Evolutionary conservation across 805 yeast species (phyloP), one percentile per base, ranked within the genome.

Genomic region (Allodekkera sacchari): DNA sequence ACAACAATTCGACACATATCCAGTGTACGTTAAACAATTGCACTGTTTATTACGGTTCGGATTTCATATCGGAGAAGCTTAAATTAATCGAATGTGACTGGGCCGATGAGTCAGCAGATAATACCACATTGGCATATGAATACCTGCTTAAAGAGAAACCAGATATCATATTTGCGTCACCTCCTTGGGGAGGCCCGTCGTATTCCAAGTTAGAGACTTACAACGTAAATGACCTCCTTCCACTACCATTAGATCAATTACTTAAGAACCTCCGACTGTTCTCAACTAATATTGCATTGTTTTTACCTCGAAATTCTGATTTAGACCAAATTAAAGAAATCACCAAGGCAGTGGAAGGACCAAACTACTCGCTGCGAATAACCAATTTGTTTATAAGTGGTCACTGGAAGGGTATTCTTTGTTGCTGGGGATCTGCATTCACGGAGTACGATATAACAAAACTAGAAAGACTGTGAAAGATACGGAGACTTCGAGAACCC

Each of bases 181-280:
- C 94, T 1, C 94, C 92, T 1, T 83, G 94, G 94, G 92, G 92
- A 19, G 94, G 94, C 0, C 81, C 84, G 0, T 49, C 55, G 3
- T 83, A 82, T 48, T 53, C 59, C 33, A 42, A 54, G 12, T 52
- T 52, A 13, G 35, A 36, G 3, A 38, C 43, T 2, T 79, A 67
- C 50, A 74, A 77, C 41, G 50, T 77, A 30, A 39, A 51, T 9
- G 52, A 32, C 5, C 13, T 69, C 40, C 42, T 52, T 26, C 85
- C 85, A 0, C 53, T 74, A 29, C 53, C 61, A 2, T 37, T 79
- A 6, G 58, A 62, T 16, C 50, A 55, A 21, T 48, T 77, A 10
- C 50, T 77, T 12, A 31, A 31, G 9, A 64, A 63, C 7, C 51
- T 74, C 35, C 41, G 57, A 18, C 48, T 53, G 25, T 57, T 71